Conservation (phyloP, 2,329 filamentous ascomycete species). For the Xylaria sp. region DNA sequence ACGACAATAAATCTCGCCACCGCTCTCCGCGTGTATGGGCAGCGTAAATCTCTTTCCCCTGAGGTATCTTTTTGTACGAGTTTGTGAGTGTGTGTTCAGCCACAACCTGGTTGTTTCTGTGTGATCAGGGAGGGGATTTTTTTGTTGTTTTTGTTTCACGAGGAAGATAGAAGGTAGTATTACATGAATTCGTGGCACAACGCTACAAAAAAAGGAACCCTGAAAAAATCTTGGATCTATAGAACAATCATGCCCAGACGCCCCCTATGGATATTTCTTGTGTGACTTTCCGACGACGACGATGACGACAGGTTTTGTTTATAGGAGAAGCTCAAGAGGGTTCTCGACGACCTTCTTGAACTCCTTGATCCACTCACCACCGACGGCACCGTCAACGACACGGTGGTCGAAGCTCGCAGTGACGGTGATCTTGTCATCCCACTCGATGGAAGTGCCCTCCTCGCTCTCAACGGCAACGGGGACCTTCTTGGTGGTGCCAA, state of each 20-base stretch:
- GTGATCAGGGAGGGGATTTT: neutral
- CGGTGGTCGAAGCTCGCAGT: slow-evolving; percentile 98
- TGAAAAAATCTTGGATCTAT: slow-evolving; percentile 28
- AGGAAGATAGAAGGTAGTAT: slow-evolving; percentile 17
- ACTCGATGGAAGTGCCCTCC: slow-evolving; percentile 75
- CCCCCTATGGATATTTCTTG: slow-evolving; percentile 20
- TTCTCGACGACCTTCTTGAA: slow-evolving; percentile 98
- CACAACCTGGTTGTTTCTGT: neutral
- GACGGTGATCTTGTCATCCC: slow-evolving; percentile 95
- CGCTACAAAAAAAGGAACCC: slow-evolving; percentile 26
- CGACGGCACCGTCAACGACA: slow-evolving; percentile 93
- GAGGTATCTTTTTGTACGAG: neutral
- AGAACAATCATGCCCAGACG: slow-evolving; percentile 30
- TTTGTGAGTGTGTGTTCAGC: neutral
- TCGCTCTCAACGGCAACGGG: slow-evolving; percentile 80
- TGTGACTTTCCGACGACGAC: neutral
- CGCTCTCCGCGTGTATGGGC: neutral
- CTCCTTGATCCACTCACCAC: slow-evolving; percentile 93
- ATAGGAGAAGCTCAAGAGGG: slow-evolving; percentile 90
- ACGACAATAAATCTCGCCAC: neutral
- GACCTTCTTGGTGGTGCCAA: slow-evolving; percentile 94
- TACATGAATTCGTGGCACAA: slow-evolving; percentile 28
- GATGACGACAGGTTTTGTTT: slow-evolving; percentile 32
- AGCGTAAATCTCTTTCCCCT: neutral
- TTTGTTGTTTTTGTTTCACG: neutral